These are phyloP conservation scores for Penicillium coprophilum DNA, from an alignment of 495 filamentous ascomycete species.

Conservation along the genomic window DNA sequence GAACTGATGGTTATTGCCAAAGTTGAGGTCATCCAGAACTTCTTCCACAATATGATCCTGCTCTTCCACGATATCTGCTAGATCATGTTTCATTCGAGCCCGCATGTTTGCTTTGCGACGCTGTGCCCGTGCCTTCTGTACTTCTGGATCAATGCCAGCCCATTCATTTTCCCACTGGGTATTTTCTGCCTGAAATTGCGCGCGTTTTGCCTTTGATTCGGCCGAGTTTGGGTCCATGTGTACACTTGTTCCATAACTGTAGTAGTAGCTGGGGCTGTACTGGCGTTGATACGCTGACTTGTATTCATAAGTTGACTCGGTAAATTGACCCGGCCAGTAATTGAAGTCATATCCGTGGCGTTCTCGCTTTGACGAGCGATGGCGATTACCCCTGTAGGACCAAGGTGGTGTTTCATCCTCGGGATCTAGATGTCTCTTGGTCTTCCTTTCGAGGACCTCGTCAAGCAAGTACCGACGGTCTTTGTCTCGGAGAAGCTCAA, in stretches of 20 bases:
- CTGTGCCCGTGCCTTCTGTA: constrained; percentile 16
- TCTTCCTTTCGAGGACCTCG: background rate
- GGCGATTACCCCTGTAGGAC: background rate
- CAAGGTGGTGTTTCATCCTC: background rate
- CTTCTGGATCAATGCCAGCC: constrained; percentile 13
- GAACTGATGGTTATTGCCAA: too few relatives aligned
- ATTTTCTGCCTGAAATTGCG: constrained; percentile 15
- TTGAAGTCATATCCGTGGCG: background rate
- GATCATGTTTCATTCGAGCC: constrained; percentile 18
- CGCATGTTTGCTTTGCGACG: constrained; percentile 8
- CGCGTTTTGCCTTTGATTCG: constrained; percentile 26
- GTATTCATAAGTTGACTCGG: background rate
- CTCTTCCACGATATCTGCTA: background rate
- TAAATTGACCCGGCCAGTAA: background rate
- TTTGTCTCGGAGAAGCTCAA: constrained; percentile 41
- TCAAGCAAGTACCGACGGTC: constrained; percentile 32
- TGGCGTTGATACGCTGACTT: background rate
- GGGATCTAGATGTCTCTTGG: background rate
- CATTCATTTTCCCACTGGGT: constrained; percentile 17
- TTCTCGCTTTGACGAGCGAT: background rate
- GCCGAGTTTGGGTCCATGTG: constrained; percentile 33
- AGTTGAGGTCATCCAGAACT: background rate
- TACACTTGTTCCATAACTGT: constrained; percentile 32
- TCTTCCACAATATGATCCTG: background rate
- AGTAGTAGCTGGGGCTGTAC: background rate